Base-by-base conservation (phyloP, 192 early-diverging fungal genomes). In the Pilobolus umbonatus region DNA sequence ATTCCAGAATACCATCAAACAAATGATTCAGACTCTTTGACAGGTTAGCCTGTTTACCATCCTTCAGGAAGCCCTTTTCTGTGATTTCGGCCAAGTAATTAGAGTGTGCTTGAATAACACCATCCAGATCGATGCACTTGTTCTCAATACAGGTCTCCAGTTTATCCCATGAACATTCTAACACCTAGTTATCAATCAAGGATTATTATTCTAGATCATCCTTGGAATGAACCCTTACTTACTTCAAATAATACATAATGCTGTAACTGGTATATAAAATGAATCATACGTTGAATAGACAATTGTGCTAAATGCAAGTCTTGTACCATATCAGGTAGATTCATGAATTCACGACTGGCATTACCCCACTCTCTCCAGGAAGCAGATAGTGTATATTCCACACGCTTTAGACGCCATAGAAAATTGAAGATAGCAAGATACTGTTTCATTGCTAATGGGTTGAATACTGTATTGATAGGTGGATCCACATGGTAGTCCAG, bases 171-270 rank as follows among this genome's bases (percentile, higher is more conserved):
- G 92, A 88, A 47, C 85, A 86, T 73, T 94, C 94, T 25, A 98
- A 68, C 7, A 88, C 88, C 81, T 85, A 47, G 19, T 28, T 17
- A 48, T 25, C 35, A 26, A 43, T 17, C 8, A 47, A 42, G 26
- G 11, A 12, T 49, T 21, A 51, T n/a, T 8, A 34, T n/a, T 31
- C 8, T 7, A 8, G 7, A 14, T 49, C 3, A 15, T 3, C 24
- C n/a, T n/a, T 5, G 3, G 24, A 49, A 4, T 22, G 21, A 12
- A 22, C 21, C 35, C 9, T 35, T 21, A 51, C 47, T 65, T 44
- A 91, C 90, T 69, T 97, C 94, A 71, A 96, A 95, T 39, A 90
- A 74, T 26, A 93, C 85, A 66, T 93, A 96, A 67, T 93, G 90
- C 69, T 97, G 93, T 45, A 98, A 73, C 66, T 98, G 94, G 60